Conservation (phyloP, 441 rosid species). For the Euphorbia corollata region DNA sequence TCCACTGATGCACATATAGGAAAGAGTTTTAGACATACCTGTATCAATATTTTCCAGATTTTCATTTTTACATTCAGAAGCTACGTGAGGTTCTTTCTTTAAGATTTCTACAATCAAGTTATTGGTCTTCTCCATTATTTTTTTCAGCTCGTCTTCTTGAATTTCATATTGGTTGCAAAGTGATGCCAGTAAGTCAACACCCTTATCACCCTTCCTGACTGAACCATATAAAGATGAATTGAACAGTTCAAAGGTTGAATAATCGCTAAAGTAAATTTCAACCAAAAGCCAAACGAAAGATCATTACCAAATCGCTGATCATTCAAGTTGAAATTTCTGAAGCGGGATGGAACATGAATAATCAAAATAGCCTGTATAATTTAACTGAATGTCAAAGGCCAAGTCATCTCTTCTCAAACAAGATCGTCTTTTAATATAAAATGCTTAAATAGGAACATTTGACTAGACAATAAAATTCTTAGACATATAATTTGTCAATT, state of each 20-base stretch:
- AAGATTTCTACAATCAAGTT: constrained; percentile 51
- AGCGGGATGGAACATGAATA: constrained; percentile 65
- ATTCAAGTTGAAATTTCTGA: constrained; percentile 60
- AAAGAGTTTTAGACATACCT: constrained; percentile 33
- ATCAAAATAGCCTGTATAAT: constrained; percentile 70
- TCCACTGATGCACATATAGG: not conserved
- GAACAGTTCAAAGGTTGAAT: not conserved
- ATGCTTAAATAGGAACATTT: not conserved
- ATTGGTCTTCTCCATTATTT: constrained; percentile 56
- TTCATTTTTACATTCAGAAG: constrained; percentile 55
- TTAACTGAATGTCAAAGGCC: constrained; percentile 16
- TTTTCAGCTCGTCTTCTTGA: constrained; percentile 70
- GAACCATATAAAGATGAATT: constrained; percentile 23
- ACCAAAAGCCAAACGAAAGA: constrained; percentile 19
- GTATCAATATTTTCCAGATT: constrained; percentile 53
- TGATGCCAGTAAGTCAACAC: constrained; percentile 72
- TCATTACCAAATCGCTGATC: constrained; percentile 68
- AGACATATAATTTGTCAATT: not conserved
- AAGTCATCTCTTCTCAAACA: constrained; percentile 5
- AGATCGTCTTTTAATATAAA: constrained; percentile 5
- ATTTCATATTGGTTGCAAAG: constrained; percentile 74
- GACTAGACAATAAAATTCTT: not conserved
- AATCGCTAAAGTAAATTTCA: not conserved
- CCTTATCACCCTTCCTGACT: constrained; percentile 67
- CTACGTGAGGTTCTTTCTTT: constrained; percentile 52